Evolutionary conservation across 2,329 filamentous ascomycete species (phyloP).

Genomic region (Diplodia mutila): DNA sequence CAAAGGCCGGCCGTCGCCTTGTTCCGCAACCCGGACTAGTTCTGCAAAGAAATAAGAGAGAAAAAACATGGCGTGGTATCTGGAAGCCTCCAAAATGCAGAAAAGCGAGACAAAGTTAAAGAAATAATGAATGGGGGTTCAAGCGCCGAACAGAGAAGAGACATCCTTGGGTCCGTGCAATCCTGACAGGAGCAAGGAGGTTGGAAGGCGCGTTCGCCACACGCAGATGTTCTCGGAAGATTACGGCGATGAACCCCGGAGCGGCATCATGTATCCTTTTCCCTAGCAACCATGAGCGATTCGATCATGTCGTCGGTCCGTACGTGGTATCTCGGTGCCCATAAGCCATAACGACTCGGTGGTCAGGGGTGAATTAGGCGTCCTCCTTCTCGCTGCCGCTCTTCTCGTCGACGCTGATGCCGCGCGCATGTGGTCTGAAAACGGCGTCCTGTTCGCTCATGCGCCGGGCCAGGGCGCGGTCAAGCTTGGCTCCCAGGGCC

Average conservation of each 20-base stretch:
- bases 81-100: slow-evolving; percentile 19
- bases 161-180: not conserved
- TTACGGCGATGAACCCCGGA: not conserved
- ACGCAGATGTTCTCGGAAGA: not conserved
- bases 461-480: slow-evolving; percentile 80
- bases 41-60: slow-evolving; percentile 12
- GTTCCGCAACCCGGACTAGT: slow-evolving; percentile 1
- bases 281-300: not conserved
- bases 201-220: not conserved
- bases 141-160: not conserved
- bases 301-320: slow-evolving; percentile 11
- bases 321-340: not conserved
- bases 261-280: not conserved
- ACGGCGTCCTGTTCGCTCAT: slow-evolving; percentile 90
- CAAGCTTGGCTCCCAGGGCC: slow-evolving; percentile 85
- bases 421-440: slow-evolving; percentile 54
- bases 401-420: slow-evolving; percentile 26
- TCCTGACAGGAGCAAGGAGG: not conserved
- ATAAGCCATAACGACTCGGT: not conserved
- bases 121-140: not conserved
- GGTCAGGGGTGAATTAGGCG: slow-evolving; percentile 1
- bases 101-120: slow-evolving; percentile 3
- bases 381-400: slow-evolving; percentile 26
- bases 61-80: slow-evolving; percentile 22
- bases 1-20: not conserved